Percentiles rank a stretch among this genome's conserved stretches.
Evolutionary conservation across 371 early-diverging fungal species (phyloP).

Genomic region (Furculomyces boomerangus): DNA sequence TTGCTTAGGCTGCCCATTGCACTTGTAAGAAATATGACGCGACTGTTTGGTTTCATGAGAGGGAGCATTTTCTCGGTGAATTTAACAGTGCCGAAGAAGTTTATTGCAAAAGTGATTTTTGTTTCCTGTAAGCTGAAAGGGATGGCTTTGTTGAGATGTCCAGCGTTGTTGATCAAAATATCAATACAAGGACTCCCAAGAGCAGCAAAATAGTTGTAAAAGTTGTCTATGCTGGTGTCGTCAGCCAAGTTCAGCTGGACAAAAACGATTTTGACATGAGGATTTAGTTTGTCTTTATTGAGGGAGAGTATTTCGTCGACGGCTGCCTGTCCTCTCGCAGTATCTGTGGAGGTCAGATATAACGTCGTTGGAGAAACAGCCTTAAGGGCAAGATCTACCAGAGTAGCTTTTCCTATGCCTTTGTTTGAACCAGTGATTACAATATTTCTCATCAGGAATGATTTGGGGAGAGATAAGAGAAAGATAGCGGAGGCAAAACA

Average conservation of each 20-base stretch:
- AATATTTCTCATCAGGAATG: too few species aligned
- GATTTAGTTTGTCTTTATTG: slow-evolving; percentile 7
- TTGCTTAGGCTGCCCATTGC: background rate
- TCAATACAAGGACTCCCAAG: slow-evolving; percentile 17
- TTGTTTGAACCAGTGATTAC: slow-evolving; percentile 23
- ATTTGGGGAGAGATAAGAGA: too few species aligned
- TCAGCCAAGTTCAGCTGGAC: slow-evolving; percentile 20
- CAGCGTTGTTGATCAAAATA: slow-evolving; percentile 20
- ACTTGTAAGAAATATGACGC: slow-evolving; percentile 2
- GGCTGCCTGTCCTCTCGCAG: slow-evolving; percentile 13
- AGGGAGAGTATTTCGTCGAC: slow-evolving; percentile 16
- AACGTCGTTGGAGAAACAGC: slow-evolving; percentile 10
- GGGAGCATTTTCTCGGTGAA: slow-evolving; percentile 6
- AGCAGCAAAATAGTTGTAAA: slow-evolving; percentile 13
- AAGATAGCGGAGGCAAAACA: too few species aligned
- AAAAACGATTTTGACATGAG: slow-evolving; percentile 11
- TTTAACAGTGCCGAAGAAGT: background rate
- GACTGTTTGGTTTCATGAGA: slow-evolving; percentile 12
- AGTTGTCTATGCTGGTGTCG: slow-evolving; percentile 8
- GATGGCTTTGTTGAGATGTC: slow-evolving; percentile 11
- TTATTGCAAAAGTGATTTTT: background rate
- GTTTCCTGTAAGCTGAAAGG: background rate
- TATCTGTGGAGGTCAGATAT: slow-evolving; percentile 16
- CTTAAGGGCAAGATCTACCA: slow-evolving; percentile 8
- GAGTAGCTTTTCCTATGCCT: slow-evolving; percentile 19